Evolutionary conservation across 352 stramenopile genomes (phyloP).

Genomic region (Pythium angustatum): DNA sequence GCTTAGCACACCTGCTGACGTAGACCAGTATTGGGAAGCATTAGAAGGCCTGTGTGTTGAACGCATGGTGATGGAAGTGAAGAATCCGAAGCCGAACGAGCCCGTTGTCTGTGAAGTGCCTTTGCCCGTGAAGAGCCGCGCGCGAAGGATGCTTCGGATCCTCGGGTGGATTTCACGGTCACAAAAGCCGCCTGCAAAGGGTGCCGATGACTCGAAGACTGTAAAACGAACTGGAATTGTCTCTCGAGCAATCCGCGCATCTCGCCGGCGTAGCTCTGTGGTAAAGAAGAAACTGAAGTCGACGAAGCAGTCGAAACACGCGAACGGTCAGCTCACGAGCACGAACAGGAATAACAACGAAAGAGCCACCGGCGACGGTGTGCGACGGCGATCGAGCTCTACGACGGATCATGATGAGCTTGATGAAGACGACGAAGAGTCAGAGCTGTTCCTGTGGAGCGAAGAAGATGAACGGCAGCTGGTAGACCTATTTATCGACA

Average conservation of each 20-base stretch:
- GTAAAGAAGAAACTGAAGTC: conserved; percentile 27
- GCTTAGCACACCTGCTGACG: conserved; percentile 40
- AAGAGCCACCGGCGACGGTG: not conserved
- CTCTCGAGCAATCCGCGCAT: conserved; percentile 46
- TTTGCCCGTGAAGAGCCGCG: conserved; percentile 59
- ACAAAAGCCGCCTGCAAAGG: conserved; percentile 40
- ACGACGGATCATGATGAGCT: not conserved
- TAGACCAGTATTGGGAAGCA: conserved; percentile 76
- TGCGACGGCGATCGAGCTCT: conserved; percentile 4
- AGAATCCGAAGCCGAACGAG: conserved; percentile 51
- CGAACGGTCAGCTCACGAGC: not conserved
- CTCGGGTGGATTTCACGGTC: conserved; percentile 75
- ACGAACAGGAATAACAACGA: not conserved
- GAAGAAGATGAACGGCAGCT: conserved; percentile 55
- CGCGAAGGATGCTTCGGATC: conserved; percentile 66
- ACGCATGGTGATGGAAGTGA: conserved; percentile 79
- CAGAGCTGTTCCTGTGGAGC: conserved; percentile 47
- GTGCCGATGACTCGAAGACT: conserved; percentile 11
- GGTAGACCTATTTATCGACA: conserved; percentile 70
- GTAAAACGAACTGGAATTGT: conserved; percentile 61
- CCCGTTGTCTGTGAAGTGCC: conserved; percentile 59
- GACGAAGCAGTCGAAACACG: conserved; percentile 4
- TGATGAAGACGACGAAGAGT: conserved; percentile 26
- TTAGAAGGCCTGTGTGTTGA: conserved; percentile 80
- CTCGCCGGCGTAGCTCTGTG: conserved; percentile 11